A percentile compares a stretch with the other conserved stretches of the same genome.
These are phyloP conservation scores for Zygnema circumcarinatum DNA, from an alignment of 139 green algal genomes.

Conservation along the genomic window DNA sequence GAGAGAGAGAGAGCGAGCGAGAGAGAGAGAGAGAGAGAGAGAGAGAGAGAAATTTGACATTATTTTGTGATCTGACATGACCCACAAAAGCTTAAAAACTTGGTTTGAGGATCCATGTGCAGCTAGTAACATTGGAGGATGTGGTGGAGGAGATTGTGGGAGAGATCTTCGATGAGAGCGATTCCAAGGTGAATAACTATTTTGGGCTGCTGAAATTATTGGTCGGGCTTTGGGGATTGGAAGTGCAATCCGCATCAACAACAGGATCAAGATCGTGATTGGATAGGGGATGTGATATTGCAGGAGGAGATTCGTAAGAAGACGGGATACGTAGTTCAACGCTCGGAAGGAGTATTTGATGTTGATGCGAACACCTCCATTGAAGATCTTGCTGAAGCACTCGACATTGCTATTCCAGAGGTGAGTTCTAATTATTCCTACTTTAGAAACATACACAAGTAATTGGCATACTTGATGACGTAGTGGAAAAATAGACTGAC, in stretches of 20 bases:
- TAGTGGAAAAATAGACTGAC: background rate
- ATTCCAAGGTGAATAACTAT: conserved; percentile 55
- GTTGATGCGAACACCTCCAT: conserved; percentile 64
- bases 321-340: conserved; percentile 53
- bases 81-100: too few relatives aligned
- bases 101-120: too few relatives aligned
- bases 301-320: conserved; percentile 59
- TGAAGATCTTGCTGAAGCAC: conserved; percentile 53
- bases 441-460: background rate
- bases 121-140: conserved; percentile 67
- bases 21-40: too few relatives aligned
- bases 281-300: too few relatives aligned
- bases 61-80: too few relatives aligned
- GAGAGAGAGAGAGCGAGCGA: too few relatives aligned
- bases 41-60: too few relatives aligned
- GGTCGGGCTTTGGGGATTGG: background rate
- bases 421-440: background rate
- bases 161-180: conserved; percentile 70
- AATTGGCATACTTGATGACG: too few relatives aligned
- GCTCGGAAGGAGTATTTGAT: conserved; percentile 60
- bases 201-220: background rate
- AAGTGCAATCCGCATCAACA: background rate
- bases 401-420: conserved; percentile 47
- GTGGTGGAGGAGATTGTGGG: conserved; percentile 69
- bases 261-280: too few relatives aligned